These are phyloP conservation scores for Fusarium sp. DNA, from an alignment of 2,329 filamentous ascomycete genomes.

Conservation along the genomic window DNA sequence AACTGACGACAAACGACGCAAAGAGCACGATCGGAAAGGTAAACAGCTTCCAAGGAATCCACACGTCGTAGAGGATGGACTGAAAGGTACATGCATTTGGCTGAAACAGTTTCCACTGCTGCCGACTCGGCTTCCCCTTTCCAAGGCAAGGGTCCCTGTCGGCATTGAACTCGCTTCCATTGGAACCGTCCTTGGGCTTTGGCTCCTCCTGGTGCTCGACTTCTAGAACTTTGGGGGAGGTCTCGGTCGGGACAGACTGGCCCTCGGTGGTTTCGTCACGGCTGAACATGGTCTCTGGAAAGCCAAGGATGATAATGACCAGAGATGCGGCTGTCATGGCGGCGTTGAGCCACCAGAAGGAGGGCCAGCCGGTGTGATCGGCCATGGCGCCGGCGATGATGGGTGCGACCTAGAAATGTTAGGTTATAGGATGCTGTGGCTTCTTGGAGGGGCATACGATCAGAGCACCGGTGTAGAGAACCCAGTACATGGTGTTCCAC, in stretches of 20 bases:
- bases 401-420: background rate
- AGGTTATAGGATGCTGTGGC: background rate
- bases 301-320: background rate
- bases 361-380: background rate
- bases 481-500: slow-evolving; percentile 36
- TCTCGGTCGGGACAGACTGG: background rate
- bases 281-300: background rate
- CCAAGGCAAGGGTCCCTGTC: background rate
- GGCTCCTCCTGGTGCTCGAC: background rate
- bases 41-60: slow-evolving; percentile 3
- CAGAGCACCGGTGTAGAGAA: slow-evolving; percentile 20
- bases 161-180: background rate
- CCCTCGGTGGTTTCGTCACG: background rate
- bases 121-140: background rate
- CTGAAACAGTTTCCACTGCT: background rate
- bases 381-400: background rate
- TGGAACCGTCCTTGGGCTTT: background rate
- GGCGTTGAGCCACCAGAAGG: background rate
- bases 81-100: background rate
- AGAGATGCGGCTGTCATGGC: background rate
- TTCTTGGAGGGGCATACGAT: background rate
- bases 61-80: background rate
- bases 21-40: slow-evolving; percentile 20
- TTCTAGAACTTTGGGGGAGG: background rate
- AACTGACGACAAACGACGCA: slow-evolving; percentile 18